Percentiles rank a stretch among this genome's conserved stretches.
phyloP scores from a whole-genome alignment of 257 asterid genomes.

The Solanum commersonii region DNA sequence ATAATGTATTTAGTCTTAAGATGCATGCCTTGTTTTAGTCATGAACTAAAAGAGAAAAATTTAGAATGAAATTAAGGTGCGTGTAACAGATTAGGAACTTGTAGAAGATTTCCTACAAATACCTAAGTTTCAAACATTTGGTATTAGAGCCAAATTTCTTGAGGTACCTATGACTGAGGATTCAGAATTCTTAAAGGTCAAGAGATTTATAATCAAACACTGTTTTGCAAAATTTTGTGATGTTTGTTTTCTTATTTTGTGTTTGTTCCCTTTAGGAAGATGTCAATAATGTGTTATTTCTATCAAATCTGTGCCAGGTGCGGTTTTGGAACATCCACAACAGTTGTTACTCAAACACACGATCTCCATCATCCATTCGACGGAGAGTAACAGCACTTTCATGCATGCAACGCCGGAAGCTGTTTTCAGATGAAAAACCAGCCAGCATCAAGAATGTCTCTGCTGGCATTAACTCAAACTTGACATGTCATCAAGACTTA shows the following conservation, averaged over 20 bases:
- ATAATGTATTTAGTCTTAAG: not conserved
- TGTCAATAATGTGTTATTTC: not conserved
- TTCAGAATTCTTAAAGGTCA: not conserved
- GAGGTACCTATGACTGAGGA: not conserved
- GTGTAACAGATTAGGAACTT: not conserved
- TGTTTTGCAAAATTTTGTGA: not conserved
- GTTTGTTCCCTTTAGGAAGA: not conserved
- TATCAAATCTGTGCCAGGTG: constrained; percentile 31
- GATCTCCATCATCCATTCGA: constrained; percentile 76
- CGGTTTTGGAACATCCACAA: constrained; percentile 66
- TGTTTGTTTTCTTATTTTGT: not conserved
- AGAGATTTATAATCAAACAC: not conserved
- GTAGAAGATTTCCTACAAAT: not conserved
- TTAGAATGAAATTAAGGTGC: not conserved
- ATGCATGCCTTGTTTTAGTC: not conserved
- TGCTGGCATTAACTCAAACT: not conserved
- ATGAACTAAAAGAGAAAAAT: not conserved
- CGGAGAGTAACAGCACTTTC: constrained; percentile 68
- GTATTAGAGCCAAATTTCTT: not conserved
- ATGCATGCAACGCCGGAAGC: constrained; percentile 38
- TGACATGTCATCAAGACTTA: constrained; percentile 2
- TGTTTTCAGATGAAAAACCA: constrained; percentile 41
- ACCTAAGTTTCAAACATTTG: not conserved
- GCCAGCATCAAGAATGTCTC: constrained; percentile 11
- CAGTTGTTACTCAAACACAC: constrained; percentile 61